These are phyloP conservation scores for Radiomyces spectabilis DNA, from an alignment of 192 early-diverging fungal species.

Conservation along the genomic window DNA sequence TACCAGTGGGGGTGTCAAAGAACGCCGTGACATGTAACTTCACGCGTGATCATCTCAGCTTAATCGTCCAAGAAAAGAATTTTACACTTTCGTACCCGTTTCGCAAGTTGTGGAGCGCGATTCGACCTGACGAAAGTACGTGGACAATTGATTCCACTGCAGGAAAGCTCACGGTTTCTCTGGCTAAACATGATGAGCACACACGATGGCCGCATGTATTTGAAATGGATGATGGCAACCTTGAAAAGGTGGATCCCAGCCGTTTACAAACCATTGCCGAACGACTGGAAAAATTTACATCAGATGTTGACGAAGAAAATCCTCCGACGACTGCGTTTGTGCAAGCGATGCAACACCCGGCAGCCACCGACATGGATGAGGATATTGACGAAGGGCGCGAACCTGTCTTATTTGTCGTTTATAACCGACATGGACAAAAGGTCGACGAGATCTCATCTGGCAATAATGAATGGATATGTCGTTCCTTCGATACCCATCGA, in stretches of 20 bases:
- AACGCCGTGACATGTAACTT: conserved; percentile 54
- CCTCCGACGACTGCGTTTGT: conserved; percentile 14
- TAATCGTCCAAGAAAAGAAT: conserved; percentile 31
- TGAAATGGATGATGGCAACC: conserved; percentile 42
- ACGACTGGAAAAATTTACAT: conserved; percentile 55
- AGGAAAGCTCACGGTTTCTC: conserved; percentile 48
- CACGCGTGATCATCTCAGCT: conserved; percentile 28
- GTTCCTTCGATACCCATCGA: conserved; percentile 20
- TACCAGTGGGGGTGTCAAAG: conserved; percentile 44
- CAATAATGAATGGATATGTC: conserved; percentile 56
- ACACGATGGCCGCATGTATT: conserved; percentile 66
- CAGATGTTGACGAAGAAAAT: conserved; percentile 25
- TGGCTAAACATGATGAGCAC: conserved; percentile 53
- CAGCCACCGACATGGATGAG: conserved; percentile 35
- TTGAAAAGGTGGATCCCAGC: conserved; percentile 55
- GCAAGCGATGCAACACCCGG: conserved; percentile 18
- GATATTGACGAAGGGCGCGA: conserved; percentile 39
- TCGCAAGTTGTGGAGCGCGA: conserved; percentile 29
- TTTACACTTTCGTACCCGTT: conserved; percentile 10
- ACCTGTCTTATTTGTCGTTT: conserved; percentile 30
- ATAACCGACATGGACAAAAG: conserved; percentile 28
- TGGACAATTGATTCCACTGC: conserved; percentile 60
- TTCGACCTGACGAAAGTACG: conserved; percentile 48
- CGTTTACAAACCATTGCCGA: conserved; percentile 51
- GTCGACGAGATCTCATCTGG: conserved; percentile 37